Evolutionary conservation across 108 stramenopile species (phyloP).

Genomic region (Skeletonema menzelii): DNA sequence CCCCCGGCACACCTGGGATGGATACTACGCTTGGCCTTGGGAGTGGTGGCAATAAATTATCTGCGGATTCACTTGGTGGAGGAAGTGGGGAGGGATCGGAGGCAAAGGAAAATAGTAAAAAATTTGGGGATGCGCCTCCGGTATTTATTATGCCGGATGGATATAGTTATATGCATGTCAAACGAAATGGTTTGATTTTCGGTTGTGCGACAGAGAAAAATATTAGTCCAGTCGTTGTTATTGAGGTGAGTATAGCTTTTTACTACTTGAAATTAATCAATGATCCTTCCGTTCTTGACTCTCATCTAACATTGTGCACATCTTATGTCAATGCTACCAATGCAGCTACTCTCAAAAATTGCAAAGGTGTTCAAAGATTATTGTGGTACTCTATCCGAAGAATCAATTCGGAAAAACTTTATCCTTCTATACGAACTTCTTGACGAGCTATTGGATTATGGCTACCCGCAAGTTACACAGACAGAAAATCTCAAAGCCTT

Average conservation of each 20-base stretch:
- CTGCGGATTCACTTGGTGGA: conserved; percentile 4
- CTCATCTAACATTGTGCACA: background rate
- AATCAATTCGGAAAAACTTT: conserved; percentile 99
- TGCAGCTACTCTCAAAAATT: conserved; percentile 94
- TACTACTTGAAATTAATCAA: background rate
- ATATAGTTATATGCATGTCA: conserved; percentile 93
- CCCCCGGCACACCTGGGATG: conserved; percentile 44
- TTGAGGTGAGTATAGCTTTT: conserved; percentile 61
- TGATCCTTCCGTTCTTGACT: background rate
- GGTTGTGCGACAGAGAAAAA: conserved; percentile 94
- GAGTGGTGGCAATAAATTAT: conserved; percentile 6
- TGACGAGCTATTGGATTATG: conserved; percentile 98
- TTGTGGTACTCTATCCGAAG: conserved; percentile 97
- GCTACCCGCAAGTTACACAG: conserved; percentile 96
- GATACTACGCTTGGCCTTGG: conserved; percentile 31
- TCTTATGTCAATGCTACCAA: conserved; percentile 18
- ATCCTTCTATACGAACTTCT: conserved; percentile 99
- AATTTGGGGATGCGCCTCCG: conserved; percentile 87
- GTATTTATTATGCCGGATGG: conserved; percentile 93
- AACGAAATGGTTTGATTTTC: conserved; percentile 96
- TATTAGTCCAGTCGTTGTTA: conserved; percentile 75
- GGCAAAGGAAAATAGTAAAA: conserved; percentile 24
- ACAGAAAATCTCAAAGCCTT: conserved; percentile 97
- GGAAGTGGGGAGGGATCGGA: conserved; percentile 13
- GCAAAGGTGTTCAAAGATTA: conserved; percentile 99